Base-by-base conservation (phyloP, 2,329 filamentous ascomycete species). In the Xylaria sp. region DNA sequence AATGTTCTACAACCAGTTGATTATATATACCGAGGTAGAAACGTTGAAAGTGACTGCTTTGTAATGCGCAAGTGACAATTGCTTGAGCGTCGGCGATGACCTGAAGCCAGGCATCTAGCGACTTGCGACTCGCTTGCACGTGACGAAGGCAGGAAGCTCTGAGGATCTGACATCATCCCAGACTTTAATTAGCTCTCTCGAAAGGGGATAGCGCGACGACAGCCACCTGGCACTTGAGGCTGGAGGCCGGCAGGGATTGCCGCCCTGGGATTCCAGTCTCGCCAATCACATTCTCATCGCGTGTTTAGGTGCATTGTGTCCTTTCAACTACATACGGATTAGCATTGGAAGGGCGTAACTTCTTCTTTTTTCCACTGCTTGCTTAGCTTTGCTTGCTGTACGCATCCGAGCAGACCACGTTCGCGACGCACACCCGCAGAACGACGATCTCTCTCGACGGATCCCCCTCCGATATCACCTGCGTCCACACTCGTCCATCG, bases 241-340 rank as follows among this genome's bases (percentile, higher is more conserved):
- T 42, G 37, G 37, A 42, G 37, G 37, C 37, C 11, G 37, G 37
- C 37, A 42, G 37, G 35, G 39, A 19, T 42, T 51, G 46, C 53
- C 35, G 58, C 54, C 59, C 58, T 67, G 66, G 66, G 68, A 63
- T 68, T 30, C 23, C 23, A 30, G 5, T 30, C 23, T 30, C 23
- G 23, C 66, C 74, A 75, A 75, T 75, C 67, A 72, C 65, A 71
- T 66, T 68, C 70, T 69, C 74, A 73, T 74, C 75, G 75, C 75
- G 74, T 60, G 57, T 60, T 39, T 56, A 57, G 54, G 52, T 67
- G 60, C 61, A 68, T 76, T 75, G 74, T 77, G 75, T 76, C 75
- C 74, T 77, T 71, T 71, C 61, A 64, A 23, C 35, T 51, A 39
- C n/a, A 8, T 30, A 30, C 23, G 23, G 23, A 30, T 30, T 30